Conservation (phyloP, 2,329 filamentous ascomycete genomes). For the Stagonosporopsis vannaccii region DNA sequence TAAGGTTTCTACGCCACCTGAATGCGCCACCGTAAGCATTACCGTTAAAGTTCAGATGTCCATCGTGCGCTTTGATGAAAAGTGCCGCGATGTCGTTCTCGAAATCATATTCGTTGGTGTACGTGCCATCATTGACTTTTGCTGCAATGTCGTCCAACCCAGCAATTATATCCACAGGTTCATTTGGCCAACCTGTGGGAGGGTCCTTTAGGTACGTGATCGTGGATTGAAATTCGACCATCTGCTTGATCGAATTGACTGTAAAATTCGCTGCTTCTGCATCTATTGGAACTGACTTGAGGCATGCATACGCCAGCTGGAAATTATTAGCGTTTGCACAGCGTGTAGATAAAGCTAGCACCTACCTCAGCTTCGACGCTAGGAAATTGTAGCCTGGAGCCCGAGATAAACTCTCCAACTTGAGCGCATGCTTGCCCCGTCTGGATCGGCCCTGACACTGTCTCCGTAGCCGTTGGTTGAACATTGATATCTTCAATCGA, state of each 20-base stretch:
- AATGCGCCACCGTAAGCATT: constrained; percentile 48
- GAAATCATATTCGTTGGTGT: constrained; percentile 53
- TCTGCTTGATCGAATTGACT: constrained; percentile 42
- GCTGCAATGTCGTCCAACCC: constrained; percentile 47
- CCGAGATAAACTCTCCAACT: constrained; percentile 28
- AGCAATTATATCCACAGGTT: constrained; percentile 48
- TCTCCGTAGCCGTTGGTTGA: constrained; percentile 37
- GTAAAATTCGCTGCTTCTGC: constrained; percentile 33
- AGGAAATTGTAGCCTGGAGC: constrained; percentile 21
- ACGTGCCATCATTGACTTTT: constrained; percentile 41
- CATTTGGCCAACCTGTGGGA: constrained; percentile 47
- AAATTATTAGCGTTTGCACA: constrained; percentile 3
- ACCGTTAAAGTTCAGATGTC: constrained; percentile 48
- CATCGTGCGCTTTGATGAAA: constrained; percentile 44
- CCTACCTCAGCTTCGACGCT: constrained; percentile 42
- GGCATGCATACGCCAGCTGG: constrained; percentile 45
- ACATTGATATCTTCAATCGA: constrained; percentile 34
- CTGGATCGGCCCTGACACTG: constrained; percentile 39
- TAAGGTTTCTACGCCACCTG: constrained; percentile 39
- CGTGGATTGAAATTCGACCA: constrained; percentile 52
- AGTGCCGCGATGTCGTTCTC: constrained; percentile 47
- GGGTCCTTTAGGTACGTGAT: constrained; percentile 51
- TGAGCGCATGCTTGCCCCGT: constrained; percentile 41
- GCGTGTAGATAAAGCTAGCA: background rate
- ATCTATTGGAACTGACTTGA: constrained; percentile 47